A percentile compares a stretch with the other conserved stretches of the same genome.
Evolutionary conservation across 352 stramenopile species (phyloP).

Genomic region (Aphanomyces euteiches): DNA sequence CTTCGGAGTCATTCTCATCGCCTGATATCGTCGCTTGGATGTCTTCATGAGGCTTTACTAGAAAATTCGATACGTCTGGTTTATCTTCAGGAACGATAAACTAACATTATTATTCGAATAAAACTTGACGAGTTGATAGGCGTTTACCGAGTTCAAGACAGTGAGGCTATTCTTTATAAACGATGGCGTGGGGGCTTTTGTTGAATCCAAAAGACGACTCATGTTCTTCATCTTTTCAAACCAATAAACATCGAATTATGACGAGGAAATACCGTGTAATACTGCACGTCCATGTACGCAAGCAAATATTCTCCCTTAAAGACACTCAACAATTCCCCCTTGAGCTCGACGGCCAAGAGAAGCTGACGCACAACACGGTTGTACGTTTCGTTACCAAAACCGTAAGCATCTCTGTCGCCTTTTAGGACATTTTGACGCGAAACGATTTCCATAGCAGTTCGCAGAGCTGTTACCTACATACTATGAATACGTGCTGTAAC

Average conservation of each 20-base stretch:
- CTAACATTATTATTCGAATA: conserved; percentile 23
- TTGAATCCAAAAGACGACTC: conserved; percentile 50
- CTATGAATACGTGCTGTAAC: too few species aligned
- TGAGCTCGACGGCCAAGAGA: conserved; percentile 49
- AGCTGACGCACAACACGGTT: conserved; percentile 70
- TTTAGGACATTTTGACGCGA: conserved; percentile 61
- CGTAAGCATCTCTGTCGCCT: conserved; percentile 15
- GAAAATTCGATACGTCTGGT: conserved; percentile 64
- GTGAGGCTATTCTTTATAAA: conserved; percentile 39
- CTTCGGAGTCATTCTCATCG: conserved; percentile 48
- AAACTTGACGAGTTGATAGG: too few species aligned
- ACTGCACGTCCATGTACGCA: conserved; percentile 83
- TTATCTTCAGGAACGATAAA: conserved; percentile 63
- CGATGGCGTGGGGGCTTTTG: conserved; percentile 35
- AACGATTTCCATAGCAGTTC: conserved; percentile 88
- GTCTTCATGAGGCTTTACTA: conserved; percentile 46
- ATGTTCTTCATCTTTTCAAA: conserved; percentile 56
- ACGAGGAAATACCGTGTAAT: conserved; percentile 60
- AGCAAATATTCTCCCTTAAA: conserved; percentile 84
- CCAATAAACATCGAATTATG: background rate
- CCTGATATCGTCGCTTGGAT: conserved; percentile 32
- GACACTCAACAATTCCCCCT: conserved; percentile 73
- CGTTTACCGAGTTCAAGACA: conserved; percentile 36
- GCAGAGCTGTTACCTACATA: conserved; percentile 51
- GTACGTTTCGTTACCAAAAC: conserved; percentile 85